A percentile compares a stretch with the other conserved stretches of the same genome.
phyloP scores from a whole-genome alignment of 768 basidiomycete genomes.

The Suillus weaverae region DNA sequence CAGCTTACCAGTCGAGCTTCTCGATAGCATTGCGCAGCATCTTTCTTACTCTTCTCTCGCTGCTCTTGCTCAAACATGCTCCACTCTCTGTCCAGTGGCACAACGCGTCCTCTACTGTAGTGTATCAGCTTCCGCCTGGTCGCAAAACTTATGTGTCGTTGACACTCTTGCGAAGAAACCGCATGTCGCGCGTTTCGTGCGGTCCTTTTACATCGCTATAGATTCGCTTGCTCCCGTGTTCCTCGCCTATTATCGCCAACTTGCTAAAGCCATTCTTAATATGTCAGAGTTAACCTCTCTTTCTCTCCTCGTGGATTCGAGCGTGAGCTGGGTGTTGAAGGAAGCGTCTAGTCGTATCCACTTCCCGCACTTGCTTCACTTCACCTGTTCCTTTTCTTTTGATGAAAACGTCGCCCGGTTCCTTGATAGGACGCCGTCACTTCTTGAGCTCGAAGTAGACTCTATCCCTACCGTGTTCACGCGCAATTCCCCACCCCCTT shows the following conservation, averaged over 20 bases:
- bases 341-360: constrained; percentile 22
- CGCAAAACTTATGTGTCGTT: constrained; percentile 50
- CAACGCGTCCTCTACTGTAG: constrained; percentile 65
- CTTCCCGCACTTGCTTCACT: constrained; percentile 52
- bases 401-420: constrained; percentile 60
- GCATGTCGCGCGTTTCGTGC: constrained; percentile 60
- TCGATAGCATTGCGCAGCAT: constrained; percentile 49
- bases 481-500: constrained; percentile 20
- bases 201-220: constrained; percentile 58
- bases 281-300: constrained; percentile 63
- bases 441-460: constrained; percentile 59
- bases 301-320: constrained; percentile 48
- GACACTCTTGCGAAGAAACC: constrained; percentile 56
- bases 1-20: constrained; percentile 60
- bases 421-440: constrained; percentile 52
- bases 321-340: constrained; percentile 55
- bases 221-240: constrained; percentile 42
- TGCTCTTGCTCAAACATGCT: constrained; percentile 45
- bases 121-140: constrained; percentile 45
- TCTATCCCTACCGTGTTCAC: constrained; percentile 31
- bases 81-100: constrained; percentile 47
- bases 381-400: constrained; percentile 62
- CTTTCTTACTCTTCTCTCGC: constrained; percentile 42
- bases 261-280: constrained; percentile 52
- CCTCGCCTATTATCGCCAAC: constrained; percentile 46